Base-by-base conservation (phyloP, 176 grass and related monocot species). In the Dactylis glomerata region DNA sequence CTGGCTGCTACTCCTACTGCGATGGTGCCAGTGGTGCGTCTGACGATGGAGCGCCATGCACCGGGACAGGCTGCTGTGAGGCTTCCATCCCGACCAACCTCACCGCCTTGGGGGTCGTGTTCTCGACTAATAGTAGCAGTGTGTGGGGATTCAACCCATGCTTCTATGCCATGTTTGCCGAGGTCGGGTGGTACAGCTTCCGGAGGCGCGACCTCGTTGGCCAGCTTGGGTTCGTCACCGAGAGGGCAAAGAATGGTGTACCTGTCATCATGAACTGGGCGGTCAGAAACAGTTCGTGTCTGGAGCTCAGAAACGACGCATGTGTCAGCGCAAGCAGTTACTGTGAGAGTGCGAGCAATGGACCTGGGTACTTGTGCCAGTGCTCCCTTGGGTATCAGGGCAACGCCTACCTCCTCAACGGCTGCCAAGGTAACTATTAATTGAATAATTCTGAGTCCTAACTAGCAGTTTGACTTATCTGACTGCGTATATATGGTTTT, bases 321-420 rank as follows among this genome's bases (percentile, higher is more conserved):
- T 90, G 88, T 10, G 16, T 31, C 68, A 85, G 83, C 10, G 10
- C 41, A 20, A 82, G 82, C 63, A 86, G 88, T 24, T 36, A 72
- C 2, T 84, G 85, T 42, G 20, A 5, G 40, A 8, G 3, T 0
- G 59, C 76, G 3, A 84, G 3, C 40, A 91, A 80, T 64, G 83
- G 83, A 28, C 50, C 30, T 0, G 89, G 89, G 5, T 87, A 91
- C 66, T 3, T 84, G 3, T 91, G 89, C 49, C 24, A 52, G n/a
- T 91, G 89, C 51, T 81, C 58, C 30, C 24, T 50, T 6, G 81
- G 85, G 2, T 91, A 91, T 3, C 17, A 62, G 14, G 84, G 76
- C 11, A 86, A 86, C 17, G 76, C 84, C 37, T 86, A 86, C 22
- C 32, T 86, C 47, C 28, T 9, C 6, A 50, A 80, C 0, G 77